Conservation (phyloP, 495 filamentous ascomycete species). For the Neurospora sp. region DNA sequence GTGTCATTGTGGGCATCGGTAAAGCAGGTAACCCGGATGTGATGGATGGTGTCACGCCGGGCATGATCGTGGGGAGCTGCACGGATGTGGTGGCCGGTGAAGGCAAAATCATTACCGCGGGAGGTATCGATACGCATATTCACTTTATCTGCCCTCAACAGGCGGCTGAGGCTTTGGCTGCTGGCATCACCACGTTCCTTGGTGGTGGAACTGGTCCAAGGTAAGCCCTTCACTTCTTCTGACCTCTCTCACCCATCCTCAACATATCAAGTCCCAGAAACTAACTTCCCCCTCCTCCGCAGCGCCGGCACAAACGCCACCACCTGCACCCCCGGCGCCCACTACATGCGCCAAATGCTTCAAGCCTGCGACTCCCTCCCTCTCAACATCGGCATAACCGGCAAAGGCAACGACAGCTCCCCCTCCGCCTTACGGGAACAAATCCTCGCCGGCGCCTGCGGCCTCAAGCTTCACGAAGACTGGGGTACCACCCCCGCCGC, state of each 20-base stretch:
- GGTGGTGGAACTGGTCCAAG: slow-evolving; percentile 90
- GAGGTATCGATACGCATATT: slow-evolving; percentile 87
- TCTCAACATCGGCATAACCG: slow-evolving; percentile 87
- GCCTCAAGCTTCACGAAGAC: slow-evolving; percentile 94
- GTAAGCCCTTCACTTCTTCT: slow-evolving; percentile 21
- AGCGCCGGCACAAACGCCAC: slow-evolving; percentile 93
- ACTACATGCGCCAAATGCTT: slow-evolving; percentile 85
- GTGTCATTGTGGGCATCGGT: slow-evolving; percentile 81
- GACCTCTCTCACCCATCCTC: neutral
- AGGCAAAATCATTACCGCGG: slow-evolving; percentile 85
- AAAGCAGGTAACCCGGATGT: slow-evolving; percentile 96
- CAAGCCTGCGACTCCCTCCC: slow-evolving; percentile 82
- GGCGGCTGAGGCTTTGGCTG: slow-evolving; percentile 72
- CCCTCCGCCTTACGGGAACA: slow-evolving; percentile 67
- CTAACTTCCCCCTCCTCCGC: slow-evolving; percentile 1
- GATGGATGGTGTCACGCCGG: slow-evolving; percentile 76
- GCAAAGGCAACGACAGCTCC: slow-evolving; percentile 89
- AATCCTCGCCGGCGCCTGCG: slow-evolving; percentile 72
- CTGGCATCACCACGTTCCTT: slow-evolving; percentile 85
- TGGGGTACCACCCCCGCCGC: slow-evolving; percentile 91
- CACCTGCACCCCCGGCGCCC: slow-evolving; percentile 82
- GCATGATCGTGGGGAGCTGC: slow-evolving; percentile 76
- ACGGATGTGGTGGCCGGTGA: slow-evolving; percentile 97
- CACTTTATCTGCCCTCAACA: slow-evolving; percentile 98
- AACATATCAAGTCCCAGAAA: neutral